Evolutionary conservation across 441 rosid species (phyloP), one percentile per base, ranked within the genome.

Genomic region (Croton setiger): DNA sequence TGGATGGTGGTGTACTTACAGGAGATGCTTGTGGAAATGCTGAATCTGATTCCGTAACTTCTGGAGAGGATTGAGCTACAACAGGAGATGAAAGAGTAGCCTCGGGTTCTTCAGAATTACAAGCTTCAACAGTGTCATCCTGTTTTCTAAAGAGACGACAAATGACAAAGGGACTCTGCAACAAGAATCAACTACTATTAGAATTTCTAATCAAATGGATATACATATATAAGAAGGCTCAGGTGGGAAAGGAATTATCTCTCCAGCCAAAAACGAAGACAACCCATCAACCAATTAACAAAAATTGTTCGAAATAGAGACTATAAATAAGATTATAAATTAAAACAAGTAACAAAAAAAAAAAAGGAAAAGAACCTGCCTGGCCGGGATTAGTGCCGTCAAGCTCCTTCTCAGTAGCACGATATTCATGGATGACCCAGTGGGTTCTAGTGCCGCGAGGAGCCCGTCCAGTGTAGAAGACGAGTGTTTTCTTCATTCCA

Each of bases 391-490:
- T 81, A 1, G 92, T 83, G 52, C 96, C 93, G 66, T 88, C 88
- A 59, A 93, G 91, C 71, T 93, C 96, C 23, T 85, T 71, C 45
- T 80, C 76, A 0, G 90, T 86, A 3, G 98, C 79, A 1, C 96
- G 90, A 47, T 89, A 93, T 82, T 93, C 98, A 4, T 93, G 98
- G 80, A 91, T 87, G 64, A 93, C 86, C 98, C 98, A 93, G 72
- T 78, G 61, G 51, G 98, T 93, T 44, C 95, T 72, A 11, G 55
- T 41, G 0, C 92, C 96, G 1, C 56, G 86, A 13, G 95, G 96
- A 80, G 97, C 97, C 15, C 97, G 89, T 1, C 97, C 98, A 0
- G 45, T 70, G 73, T 90, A 75, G 55, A 93, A 93, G 7, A 93
- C 98, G 4, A 93, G 81, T 37, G 97, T 90, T 68, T 87, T 90